Conservation (phyloP, 2,329 filamentous ascomycete genomes). For the Colletotrichum agaves region DNA sequence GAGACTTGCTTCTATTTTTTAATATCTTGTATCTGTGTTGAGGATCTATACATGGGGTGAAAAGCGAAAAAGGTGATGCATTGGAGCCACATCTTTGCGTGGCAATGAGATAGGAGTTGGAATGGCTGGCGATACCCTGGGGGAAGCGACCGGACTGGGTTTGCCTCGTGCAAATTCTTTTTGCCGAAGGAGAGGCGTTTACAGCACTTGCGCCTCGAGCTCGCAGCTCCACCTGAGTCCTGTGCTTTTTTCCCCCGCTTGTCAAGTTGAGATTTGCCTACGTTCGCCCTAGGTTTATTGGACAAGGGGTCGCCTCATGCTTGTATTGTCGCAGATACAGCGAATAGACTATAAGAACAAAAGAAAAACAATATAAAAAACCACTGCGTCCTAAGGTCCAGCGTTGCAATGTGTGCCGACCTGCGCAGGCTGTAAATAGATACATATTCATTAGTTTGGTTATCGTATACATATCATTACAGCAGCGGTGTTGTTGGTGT, state of each 20-base stretch:
- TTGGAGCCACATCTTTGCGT: slow-evolving; percentile 6
- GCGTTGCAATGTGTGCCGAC: slow-evolving; percentile 19
- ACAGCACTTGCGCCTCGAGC: not conserved
- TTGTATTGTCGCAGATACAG: slow-evolving; percentile 28
- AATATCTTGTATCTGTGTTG: slow-evolving; percentile 35
- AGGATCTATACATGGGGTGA: slow-evolving; percentile 27
- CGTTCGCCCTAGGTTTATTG: not conserved
- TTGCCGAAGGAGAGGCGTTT: slow-evolving; percentile 10
- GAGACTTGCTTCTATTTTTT: slow-evolving; percentile 26
- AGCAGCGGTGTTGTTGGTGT: not conserved
- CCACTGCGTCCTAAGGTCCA: slow-evolving; percentile 30
- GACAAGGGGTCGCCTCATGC: slow-evolving; percentile 24
- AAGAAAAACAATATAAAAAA: slow-evolving; percentile 14
- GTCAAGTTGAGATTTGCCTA: slow-evolving; percentile 29
- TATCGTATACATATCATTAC: slow-evolving; percentile 29
- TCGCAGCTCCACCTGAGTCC: slow-evolving; percentile 4
- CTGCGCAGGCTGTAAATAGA: slow-evolving; percentile 36
- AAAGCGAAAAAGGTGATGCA: slow-evolving; percentile 13
- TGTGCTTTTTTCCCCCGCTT: slow-evolving; percentile 19
- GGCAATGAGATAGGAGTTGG: slow-evolving; percentile 31
- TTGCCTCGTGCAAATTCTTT: slow-evolving; percentile 32
- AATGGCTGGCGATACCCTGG: slow-evolving; percentile 30
- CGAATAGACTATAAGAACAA: slow-evolving; percentile 32
- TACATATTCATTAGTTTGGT: slow-evolving; percentile 23
- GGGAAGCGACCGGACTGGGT: slow-evolving; percentile 17